Percentiles rank a stretch among this genome's conserved stretches.
Evolutionary conservation across 164 flowering plant genomes (phyloP).

Genomic region (Tetracentron sinense): DNA sequence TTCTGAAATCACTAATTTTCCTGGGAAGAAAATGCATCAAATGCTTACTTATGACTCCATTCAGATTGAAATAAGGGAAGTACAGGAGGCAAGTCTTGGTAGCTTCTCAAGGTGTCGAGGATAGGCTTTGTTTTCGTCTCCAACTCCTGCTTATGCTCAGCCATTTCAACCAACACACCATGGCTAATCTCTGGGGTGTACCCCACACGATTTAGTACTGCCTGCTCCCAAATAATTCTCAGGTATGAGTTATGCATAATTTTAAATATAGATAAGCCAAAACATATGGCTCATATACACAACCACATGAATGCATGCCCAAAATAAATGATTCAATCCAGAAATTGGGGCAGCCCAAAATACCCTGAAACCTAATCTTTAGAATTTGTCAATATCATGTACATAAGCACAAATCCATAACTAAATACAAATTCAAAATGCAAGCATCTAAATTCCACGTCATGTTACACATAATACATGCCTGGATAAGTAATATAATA

Average conservation of each 20-base stretch:
- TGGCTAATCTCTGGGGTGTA: conserved; percentile 90
- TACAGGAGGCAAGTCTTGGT: conserved; percentile 99
- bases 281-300: background rate
- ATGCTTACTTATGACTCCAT: conserved; percentile 1
- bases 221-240: conserved; percentile 36
- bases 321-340: no score
- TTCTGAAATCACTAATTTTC: background rate
- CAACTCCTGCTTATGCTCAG: conserved; percentile 80
- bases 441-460: no score
- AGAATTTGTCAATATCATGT: no score
- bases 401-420: no score
- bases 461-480: no score
- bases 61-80: background rate
- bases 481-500: no score
- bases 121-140: conserved; percentile 94
- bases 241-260: background rate
- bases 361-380: no score
- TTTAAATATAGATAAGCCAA: background rate
- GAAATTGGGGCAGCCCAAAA: no score
- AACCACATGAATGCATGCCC: no score
- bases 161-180: conserved; percentile 85
- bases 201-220: conserved; percentile 74
- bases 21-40: background rate
- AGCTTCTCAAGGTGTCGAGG: conserved; percentile 85
- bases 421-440: no score